Conservation (phyloP, 139 green algal species). For the Chlorella sp. region DNA sequence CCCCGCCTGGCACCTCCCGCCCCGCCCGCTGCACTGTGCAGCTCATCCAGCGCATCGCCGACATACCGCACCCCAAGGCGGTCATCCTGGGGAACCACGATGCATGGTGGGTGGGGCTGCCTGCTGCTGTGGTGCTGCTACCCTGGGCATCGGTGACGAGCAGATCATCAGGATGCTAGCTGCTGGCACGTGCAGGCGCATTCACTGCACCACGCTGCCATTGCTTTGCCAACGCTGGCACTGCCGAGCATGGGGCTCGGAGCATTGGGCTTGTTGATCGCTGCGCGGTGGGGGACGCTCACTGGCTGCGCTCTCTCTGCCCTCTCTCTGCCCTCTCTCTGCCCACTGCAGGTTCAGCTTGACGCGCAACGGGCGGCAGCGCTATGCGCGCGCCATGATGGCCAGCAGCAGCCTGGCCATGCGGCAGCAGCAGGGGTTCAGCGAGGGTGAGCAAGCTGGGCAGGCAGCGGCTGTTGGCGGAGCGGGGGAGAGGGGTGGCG, state of each 20-base stretch:
- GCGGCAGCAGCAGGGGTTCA: constrained; percentile 6
- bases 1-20: neutral
- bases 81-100: constrained; percentile 77
- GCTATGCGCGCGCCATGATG: neutral
- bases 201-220: neutral
- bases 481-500: too few species aligned
- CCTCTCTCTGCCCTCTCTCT: neutral
- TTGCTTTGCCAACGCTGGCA: neutral
- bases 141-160: neutral
- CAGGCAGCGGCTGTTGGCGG: neutral
- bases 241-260: neutral
- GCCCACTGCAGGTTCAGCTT: constrained; percentile 32
- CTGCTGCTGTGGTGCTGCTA: neutral
- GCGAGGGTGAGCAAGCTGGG: neutral
- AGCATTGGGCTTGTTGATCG: too few species aligned
- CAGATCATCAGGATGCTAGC: neutral
- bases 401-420: neutral
- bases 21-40: neutral
- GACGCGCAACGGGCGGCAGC: constrained; percentile 17
- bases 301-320: neutral
- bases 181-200: neutral
- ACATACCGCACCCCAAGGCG: constrained; percentile 51
- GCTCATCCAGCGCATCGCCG: constrained; percentile 57
- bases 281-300: neutral
- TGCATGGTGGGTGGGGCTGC: constrained; percentile 51